phyloP scores from a whole-genome alignment of 257 asterid genomes.

The Solanum boliviense region DNA sequence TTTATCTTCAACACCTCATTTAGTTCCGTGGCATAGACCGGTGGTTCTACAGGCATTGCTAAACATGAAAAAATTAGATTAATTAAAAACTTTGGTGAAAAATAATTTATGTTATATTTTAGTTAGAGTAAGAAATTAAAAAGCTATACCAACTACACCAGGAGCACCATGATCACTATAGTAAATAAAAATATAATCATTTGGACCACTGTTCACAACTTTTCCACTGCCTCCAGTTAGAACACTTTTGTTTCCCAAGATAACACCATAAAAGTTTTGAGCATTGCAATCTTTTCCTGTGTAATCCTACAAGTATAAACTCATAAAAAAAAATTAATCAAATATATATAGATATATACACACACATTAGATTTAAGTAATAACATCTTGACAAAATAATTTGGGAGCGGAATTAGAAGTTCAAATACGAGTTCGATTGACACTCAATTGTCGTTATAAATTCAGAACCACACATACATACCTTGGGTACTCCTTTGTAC shows the following conservation, averaged over 20 bases:
- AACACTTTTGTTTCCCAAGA: slow-evolving; percentile 68
- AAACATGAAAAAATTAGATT: neutral
- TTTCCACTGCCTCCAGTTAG: slow-evolving; percentile 84
- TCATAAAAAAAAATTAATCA: slow-evolving; percentile 10
- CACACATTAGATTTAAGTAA: neutral
- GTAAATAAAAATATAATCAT: slow-evolving; percentile 71
- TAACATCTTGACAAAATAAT: neutral
- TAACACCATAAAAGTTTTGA: slow-evolving; percentile 56
- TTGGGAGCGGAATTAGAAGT: fast-evolving
- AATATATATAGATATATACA: neutral
- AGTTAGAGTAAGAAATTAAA: neutral
- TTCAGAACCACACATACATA: neutral
- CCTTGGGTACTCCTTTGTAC: slow-evolving; percentile 75
- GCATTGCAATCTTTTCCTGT: slow-evolving; percentile 57
- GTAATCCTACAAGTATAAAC: slow-evolving; percentile 45
- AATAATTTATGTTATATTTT: neutral
- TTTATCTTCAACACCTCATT: slow-evolving; percentile 39
- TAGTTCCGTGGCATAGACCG: slow-evolving; percentile 64
- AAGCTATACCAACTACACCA: neutral
- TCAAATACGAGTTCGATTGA: no score
- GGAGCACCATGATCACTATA: slow-evolving; percentile 7
- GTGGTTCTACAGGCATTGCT: slow-evolving; percentile 66
- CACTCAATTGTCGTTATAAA: no score
- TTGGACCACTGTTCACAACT: slow-evolving; percentile 76
- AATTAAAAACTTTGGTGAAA: neutral